These are phyloP conservation scores for Periglandula ipomoeae DNA, from an alignment of 2,329 filamentous ascomycete genomes.

Conservation along the genomic window DNA sequence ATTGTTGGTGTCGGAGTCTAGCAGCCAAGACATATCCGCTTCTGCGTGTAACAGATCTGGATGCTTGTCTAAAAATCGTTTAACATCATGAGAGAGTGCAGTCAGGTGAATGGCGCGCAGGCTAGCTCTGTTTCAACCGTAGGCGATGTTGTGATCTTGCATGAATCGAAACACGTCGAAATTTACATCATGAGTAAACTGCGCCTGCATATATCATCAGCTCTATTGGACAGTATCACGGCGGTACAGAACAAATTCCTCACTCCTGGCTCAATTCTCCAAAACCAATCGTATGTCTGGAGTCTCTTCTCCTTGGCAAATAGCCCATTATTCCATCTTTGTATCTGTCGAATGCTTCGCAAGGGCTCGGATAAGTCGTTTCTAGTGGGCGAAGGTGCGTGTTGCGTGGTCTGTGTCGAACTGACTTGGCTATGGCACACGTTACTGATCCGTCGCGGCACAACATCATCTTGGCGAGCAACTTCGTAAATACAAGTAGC, in stretches of 20 bases:
- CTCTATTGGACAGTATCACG: not conserved
- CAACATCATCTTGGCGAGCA: slow-evolving; percentile 70
- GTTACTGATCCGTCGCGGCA: slow-evolving; percentile 15
- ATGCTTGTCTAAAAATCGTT: slow-evolving; percentile 35
- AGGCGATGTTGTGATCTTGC: slow-evolving; percentile 73
- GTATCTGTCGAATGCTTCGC: slow-evolving; percentile 64
- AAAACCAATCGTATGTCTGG: slow-evolving; percentile 49
- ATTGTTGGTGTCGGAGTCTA: slow-evolving; percentile 14
- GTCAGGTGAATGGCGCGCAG: slow-evolving; percentile 34
- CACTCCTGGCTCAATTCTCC: slow-evolving; percentile 52
- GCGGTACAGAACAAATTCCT: slow-evolving; percentile 16
- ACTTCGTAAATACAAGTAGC: slow-evolving; percentile 64
- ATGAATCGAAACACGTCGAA: slow-evolving; percentile 85
- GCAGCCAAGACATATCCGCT: slow-evolving; percentile 39
- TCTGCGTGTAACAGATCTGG: slow-evolving; percentile 35
- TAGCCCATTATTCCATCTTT: slow-evolving; percentile 72
- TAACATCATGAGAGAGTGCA: slow-evolving; percentile 36
- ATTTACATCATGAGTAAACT: slow-evolving; percentile 53
- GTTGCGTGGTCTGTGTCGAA: slow-evolving; percentile 2
- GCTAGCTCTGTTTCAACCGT: slow-evolving; percentile 51
- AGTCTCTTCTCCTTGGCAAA: slow-evolving; percentile 74
- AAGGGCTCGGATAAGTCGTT: slow-evolving; percentile 46
- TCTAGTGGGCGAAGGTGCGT: slow-evolving; percentile 3
- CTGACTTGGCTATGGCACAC: not conserved
- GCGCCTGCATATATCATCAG: slow-evolving; percentile 27